Base-by-base conservation (phyloP, 768 basidiomycete species). In the Zangia roseola region DNA sequence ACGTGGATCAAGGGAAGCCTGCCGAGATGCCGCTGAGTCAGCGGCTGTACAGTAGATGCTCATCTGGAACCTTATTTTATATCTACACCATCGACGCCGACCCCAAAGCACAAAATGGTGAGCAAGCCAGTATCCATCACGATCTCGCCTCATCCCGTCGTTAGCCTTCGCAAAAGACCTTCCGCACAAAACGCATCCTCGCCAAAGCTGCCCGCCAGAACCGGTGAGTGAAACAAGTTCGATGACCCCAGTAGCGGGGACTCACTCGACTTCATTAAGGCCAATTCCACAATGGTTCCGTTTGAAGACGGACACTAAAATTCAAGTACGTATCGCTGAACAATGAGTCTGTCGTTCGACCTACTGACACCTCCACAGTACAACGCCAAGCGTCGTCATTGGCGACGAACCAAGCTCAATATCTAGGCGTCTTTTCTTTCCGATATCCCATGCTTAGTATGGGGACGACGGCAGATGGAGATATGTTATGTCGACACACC, bases 201-300 rank as follows among this genome's bases (percentile, higher is more conserved):
- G 93, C 95, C 69, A 99, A 98, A 82, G 92, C 92, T 53, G 72
- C 78, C 53, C 86, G 92, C 65, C 94, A 97, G 82, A 99, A 99
- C 80, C 83, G 95, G 90, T 93, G 63, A 60, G 81, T 69, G 5
- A 31, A 3, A 31, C 30, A 14, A 31, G 2, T n/a, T n/a, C n/a
- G n/a, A n/a, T n/a, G n/a, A n/a, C n/a, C n/a, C n/a, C n/a, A n/a
- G n/a, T n/a, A n/a, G n/a, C n/a, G n/a, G n/a, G n/a, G n/a, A 31
- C 30, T 14, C 13, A 31, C 13, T 30, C 28, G 28, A 30, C n/a
- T 31, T 44, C 30, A 25, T 41, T 50, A 46, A 93, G 91, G 69
- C 97, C 95, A 54, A 97, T 99, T 54, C 97, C 95, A 57, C 95
- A 97, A 68, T 99, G 95, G 95, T 97, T 97, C 84, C 92, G 94